phyloP scores from a whole-genome alignment of 768 basidiomycete genomes.

The Trametes villosa region DNA sequence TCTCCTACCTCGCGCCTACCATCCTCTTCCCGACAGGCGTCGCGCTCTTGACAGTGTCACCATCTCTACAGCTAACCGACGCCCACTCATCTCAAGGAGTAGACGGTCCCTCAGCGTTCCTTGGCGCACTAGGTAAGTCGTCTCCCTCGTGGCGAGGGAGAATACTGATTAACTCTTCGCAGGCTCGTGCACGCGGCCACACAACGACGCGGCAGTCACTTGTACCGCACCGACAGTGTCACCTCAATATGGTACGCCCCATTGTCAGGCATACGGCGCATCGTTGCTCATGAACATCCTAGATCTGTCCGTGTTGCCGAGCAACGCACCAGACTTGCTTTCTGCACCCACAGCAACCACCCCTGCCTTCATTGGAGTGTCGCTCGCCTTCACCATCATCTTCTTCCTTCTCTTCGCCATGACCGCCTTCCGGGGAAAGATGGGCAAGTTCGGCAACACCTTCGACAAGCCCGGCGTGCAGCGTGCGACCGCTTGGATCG shows the following conservation, averaged over 20 bases:
- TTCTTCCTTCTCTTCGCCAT: constrained; percentile 72
- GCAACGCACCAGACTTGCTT: constrained; percentile 57
- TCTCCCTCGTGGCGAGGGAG: constrained; percentile 4
- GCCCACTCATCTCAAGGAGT: constrained; percentile 35
- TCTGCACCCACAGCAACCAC: constrained; percentile 64
- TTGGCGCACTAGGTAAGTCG: constrained; percentile 67
- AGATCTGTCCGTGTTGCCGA: constrained; percentile 72
- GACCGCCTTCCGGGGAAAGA: constrained; percentile 67
- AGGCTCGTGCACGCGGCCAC: constrained; percentile 71
- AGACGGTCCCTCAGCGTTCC: constrained; percentile 71
- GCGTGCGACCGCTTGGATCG: constrained; percentile 70
- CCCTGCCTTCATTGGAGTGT: constrained; percentile 65
- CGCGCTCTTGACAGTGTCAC: constrained; percentile 65
- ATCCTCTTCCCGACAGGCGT: constrained; percentile 64
- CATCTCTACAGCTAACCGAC: constrained; percentile 50
- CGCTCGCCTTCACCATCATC: constrained; percentile 56
- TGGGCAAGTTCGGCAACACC: constrained; percentile 53
- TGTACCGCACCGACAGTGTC: constrained; percentile 61
- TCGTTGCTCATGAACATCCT: not conserved
- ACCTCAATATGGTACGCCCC: constrained; percentile 62
- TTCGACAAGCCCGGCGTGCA: constrained; percentile 65
- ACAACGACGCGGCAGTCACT: constrained; percentile 51
- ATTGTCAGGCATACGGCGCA: not conserved
- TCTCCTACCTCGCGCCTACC: constrained; percentile 71
- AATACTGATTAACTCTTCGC: constrained; percentile 1